phyloP scores from a whole-genome alignment of 2,329 filamentous ascomycete genomes.

The Gnomoniopsis smithogilvyi region DNA sequence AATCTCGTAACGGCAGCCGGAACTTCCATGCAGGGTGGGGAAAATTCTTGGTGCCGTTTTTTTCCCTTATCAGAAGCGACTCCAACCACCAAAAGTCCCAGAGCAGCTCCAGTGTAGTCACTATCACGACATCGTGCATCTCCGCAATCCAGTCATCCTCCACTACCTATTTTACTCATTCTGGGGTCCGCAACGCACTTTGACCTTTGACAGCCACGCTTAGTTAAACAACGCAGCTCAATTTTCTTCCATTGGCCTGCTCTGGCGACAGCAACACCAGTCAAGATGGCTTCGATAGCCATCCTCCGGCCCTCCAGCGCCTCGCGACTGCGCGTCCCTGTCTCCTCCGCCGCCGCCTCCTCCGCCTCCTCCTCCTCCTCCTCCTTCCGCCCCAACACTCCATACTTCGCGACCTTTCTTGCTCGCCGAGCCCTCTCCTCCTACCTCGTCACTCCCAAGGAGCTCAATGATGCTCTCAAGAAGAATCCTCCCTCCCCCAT shows the following conservation, averaged over 20 bases:
- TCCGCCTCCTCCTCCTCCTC: not conserved
- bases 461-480: slow-evolving; percentile 77
- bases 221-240: not conserved
- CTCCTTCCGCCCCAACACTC: slow-evolving; percentile 18
- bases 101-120: not conserved
- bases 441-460: slow-evolving; percentile 81
- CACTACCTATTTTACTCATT: not conserved
- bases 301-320: slow-evolving; percentile 40
- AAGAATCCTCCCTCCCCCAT: slow-evolving; percentile 77
- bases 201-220: not conserved
- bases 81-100: not conserved
- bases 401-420: slow-evolving; percentile 5
- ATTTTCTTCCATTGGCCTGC: not conserved
- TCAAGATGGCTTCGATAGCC: slow-evolving; percentile 40
- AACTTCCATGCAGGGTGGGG: too few species aligned
- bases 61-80: not conserved
- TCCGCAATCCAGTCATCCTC: not conserved
- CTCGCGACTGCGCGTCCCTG: slow-evolving; percentile 25
- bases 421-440: slow-evolving; percentile 62
- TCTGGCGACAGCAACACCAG: not conserved
- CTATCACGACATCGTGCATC: slow-evolving; percentile 13
- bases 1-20: too few species aligned
- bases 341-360: slow-evolving; percentile 21
- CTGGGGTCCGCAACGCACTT: not conserved
- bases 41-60: too few species aligned